Base-by-base conservation (phyloP, 768 basidiomycete genomes). In the Lyophyllum atratum region DNA sequence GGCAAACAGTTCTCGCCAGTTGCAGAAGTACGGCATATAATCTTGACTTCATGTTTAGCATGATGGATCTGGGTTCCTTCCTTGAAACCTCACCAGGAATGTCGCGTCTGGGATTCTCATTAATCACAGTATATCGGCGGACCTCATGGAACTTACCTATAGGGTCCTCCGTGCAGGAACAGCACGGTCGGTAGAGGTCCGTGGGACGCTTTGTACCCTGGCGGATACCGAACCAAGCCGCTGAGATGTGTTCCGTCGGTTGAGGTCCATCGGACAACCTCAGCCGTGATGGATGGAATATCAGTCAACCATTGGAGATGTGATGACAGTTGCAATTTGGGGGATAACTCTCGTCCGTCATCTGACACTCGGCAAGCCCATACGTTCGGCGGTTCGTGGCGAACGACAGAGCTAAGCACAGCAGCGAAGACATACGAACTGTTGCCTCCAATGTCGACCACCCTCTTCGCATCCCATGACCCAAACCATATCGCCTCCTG, bases 11-110 rank as follows among this genome's bases (percentile, higher is more conserved):
- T 75, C 74, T 11, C 74, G 66, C 74, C 74, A 75, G 56, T 72
- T 72, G 58, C 72, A 72, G 56, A 72, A 73, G 46, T 75, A 74
- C 24, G 72, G 72, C 74, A 75, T 75, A 58, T 73, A 75, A 61
- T 75, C 74, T 73, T 46, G 11, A 26, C 39, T 7, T 26, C 24
- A 39, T 14, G 12, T 22, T 57, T 25, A 45, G 37, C 44, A 34
- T 53, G 40, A 33, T 10, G 29, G 42, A 44, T 46, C 26, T 44
- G 15, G n/a, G 28, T 44, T 50, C 33, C 42, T 56, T 22, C 21
- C n/a, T 6, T 44, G 19, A 51, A 40, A 31, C 52, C 63, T 59
- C 43, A 65, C 69, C 67, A 33, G 67, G 68, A 54, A 72, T 66
- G 40, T 70, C 70, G 25, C 70, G 66, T 42, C 69, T 68, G 33